phyloP scores from a whole-genome alignment of 139 green algal genomes.

The Desmodesmus armatus region DNA sequence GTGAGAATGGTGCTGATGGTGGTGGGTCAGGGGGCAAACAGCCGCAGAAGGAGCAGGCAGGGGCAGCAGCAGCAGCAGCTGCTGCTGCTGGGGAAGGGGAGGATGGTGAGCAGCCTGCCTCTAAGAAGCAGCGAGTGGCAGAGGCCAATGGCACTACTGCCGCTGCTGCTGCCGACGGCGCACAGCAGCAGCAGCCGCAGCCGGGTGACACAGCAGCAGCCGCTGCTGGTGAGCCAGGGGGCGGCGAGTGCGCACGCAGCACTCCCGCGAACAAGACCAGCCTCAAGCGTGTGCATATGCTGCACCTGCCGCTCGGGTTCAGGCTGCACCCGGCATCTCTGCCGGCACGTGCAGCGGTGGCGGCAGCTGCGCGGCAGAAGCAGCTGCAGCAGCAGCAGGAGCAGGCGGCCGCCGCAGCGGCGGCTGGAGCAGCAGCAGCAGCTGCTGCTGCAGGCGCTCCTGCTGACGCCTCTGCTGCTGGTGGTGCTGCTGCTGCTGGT shows the following conservation, averaged over 20 bases:
- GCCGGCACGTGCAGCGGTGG: constrained; percentile 20
- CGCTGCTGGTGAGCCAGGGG: constrained; percentile 1
- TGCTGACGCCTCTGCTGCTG: background rate
- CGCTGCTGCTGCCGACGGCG: background rate
- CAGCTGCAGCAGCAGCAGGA: constrained; percentile 34
- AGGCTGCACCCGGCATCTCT: constrained; percentile 7
- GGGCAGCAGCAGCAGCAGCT: background rate
- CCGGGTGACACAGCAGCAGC: constrained; percentile 10
- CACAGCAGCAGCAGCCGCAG: background rate
- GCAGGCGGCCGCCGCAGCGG: background rate
- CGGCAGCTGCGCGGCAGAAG: background rate
- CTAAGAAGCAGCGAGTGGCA: background rate
- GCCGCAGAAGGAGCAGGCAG: background rate
- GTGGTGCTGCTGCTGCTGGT: constrained; percentile 4
- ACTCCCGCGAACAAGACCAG: too few relatives aligned
- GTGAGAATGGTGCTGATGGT: background rate
- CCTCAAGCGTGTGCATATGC: too few relatives aligned
- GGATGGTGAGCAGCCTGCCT: background rate
- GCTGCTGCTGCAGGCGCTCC: background rate
- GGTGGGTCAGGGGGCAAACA: background rate
- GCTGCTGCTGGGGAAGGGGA: background rate
- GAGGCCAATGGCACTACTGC: constrained; percentile 4
- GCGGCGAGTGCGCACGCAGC: too few relatives aligned
- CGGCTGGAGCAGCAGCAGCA: constrained; percentile 28
- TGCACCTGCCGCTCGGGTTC: constrained; percentile 25